Base-by-base conservation (phyloP, 345 rosid species). In the Pugionium dolabratum region DNA sequence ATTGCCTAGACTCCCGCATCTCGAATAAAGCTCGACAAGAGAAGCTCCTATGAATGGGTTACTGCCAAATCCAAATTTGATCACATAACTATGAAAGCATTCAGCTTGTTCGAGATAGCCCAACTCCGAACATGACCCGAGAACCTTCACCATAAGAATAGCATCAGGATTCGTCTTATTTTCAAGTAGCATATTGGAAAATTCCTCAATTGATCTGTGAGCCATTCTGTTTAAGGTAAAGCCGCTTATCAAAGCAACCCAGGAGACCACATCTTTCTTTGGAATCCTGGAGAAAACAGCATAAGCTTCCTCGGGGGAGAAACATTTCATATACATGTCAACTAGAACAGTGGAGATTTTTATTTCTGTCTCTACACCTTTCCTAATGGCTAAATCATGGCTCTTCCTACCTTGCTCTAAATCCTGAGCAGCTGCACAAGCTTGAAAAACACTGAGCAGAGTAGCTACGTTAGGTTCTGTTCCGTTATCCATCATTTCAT, bases 271-370 rank as follows among this genome's bases (percentile, higher is more conserved):
- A 66, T 85, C 87, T 76, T 75, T 83, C 31, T 30, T 36, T 31
- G 77, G 80, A 61, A 77, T 83, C 79, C 76, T 76, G 27, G 64
- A 55, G 66, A 85, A 85, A 46, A 80, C 80, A 69, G 46, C 79
- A 72, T 73, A 55, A 37, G 79, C 86, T 66, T 82, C 76, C 27
- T 73, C 76, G 1, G 79, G 84, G 45, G 80, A 75, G 66, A 48
- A 74, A 54, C 85, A 82, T 49, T 83, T 83, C 82, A 84, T 79
- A 73, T 86, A 86, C 86, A 83, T 83, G 63, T 84, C 83, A 48
- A 84, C 73, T 2, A 80, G 72, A 39, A 85, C 87, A 25, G 84
- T 82, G 26, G 85, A 75, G 59, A 80, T 81, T 6, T 81, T 78
- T 32, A 72, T 66, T 33, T 82, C 77, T 46, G 42, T 40, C 30